These are phyloP conservation scores for Bruguiera gymnorhiza DNA, from an alignment of 345 rosid genomes.

Conservation along the genomic window DNA sequence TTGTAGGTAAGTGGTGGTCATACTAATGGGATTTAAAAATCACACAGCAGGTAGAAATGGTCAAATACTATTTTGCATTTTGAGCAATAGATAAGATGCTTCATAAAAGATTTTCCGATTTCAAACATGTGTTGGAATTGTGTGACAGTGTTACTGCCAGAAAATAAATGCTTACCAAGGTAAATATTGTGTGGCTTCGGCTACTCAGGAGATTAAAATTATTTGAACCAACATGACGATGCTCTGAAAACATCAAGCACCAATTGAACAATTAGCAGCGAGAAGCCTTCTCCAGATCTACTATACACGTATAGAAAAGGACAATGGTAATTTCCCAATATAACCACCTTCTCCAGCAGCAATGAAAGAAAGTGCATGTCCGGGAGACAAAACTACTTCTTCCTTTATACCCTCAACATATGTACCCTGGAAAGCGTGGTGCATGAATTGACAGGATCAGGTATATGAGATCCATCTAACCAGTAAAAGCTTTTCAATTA, in stretches of 20 bases:
- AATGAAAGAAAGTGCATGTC: constrained; percentile 95
- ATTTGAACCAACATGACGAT: constrained; percentile 99
- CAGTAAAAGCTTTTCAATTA: background rate
- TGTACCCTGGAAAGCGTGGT: constrained; percentile 62
- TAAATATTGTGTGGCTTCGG: constrained; percentile 98
- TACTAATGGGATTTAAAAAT: too few relatives aligned
- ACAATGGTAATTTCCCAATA: background rate
- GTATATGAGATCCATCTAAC: background rate
- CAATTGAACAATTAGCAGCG: constrained; percentile 9
- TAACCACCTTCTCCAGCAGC: constrained; percentile 96
- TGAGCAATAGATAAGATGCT: too few relatives aligned
- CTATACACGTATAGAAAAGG: background rate
- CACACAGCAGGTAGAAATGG: background rate
- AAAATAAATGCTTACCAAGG: constrained; percentile 52
- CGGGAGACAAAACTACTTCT: constrained; percentile 99
- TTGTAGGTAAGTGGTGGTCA: background rate
- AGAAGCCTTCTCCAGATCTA: constrained; percentile 7
- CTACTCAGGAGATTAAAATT: constrained; percentile 95
- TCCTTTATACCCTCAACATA: constrained; percentile 99
- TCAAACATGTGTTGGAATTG: too few relatives aligned
- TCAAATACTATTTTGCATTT: background rate
- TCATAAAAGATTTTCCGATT: too few relatives aligned
- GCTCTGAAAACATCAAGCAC: constrained; percentile 56
- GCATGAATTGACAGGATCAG: background rate
- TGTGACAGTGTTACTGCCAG: background rate